These are phyloP conservation scores for Dioszegia aurantiaca DNA, from an alignment of 768 basidiomycete genomes.

Conservation along the genomic window DNA sequence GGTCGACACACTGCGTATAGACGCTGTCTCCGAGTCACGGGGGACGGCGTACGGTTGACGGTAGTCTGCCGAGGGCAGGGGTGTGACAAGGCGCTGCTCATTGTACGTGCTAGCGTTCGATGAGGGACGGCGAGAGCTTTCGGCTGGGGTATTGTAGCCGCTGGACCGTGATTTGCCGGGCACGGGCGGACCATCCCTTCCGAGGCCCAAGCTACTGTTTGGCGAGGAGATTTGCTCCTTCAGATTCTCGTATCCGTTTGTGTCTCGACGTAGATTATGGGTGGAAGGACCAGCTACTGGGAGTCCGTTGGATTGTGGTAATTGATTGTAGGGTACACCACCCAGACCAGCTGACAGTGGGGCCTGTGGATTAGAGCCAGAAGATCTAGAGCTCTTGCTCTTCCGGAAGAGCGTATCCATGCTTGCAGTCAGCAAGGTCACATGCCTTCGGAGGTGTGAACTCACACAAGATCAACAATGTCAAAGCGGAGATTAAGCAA, in stretches of 20 bases:
- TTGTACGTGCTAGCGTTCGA: constrained; percentile 10
- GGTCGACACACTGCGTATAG: constrained; percentile 24
- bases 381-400: constrained; percentile 16
- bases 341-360: constrained; percentile 16
- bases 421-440: constrained; percentile 4
- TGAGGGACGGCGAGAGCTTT: constrained; percentile 3
- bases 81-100: not conserved
- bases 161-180: constrained; percentile 11
- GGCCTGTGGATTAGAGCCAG: constrained; percentile 22
- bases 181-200: constrained; percentile 13
- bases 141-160: not conserved
- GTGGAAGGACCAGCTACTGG: constrained; percentile 30
- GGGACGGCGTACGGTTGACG: constrained; percentile 53
- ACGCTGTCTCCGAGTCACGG: constrained; percentile 21
- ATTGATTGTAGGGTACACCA: constrained; percentile 31
- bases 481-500: not conserved
- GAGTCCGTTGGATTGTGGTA: constrained; percentile 13
- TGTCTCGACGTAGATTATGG: not conserved
- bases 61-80: not conserved
- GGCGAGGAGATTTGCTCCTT: constrained; percentile 26
- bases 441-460: not conserved
- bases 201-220: constrained; percentile 14
- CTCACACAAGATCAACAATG: constrained; percentile 11
- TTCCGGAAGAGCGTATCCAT: constrained; percentile 34
- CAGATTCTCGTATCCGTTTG: constrained; percentile 1